Percentiles rank a stretch among this genome's conserved stretches.
These are phyloP conservation scores for Pezicula carpinea DNA, from an alignment of 2,329 filamentous ascomycete genomes.

Conservation along the genomic window DNA sequence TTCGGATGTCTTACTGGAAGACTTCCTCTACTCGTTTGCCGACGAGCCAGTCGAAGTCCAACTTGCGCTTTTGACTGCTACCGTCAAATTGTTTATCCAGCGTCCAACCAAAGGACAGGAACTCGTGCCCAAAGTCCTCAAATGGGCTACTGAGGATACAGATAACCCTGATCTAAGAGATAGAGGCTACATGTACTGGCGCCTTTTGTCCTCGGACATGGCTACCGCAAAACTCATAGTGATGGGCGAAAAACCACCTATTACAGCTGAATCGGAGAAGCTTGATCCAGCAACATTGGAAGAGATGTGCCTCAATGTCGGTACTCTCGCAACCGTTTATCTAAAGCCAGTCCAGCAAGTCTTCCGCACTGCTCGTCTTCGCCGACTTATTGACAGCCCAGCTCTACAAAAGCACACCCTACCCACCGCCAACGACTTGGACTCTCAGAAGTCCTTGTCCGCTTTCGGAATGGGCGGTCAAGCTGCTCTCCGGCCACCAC, in stretches of 20 bases:
- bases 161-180: constrained; percentile 96
- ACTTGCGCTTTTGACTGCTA: constrained; percentile 87
- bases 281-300: constrained; percentile 87
- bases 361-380: constrained; percentile 81
- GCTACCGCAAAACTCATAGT: constrained; percentile 80
- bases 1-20: constrained; percentile 86
- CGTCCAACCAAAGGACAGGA: constrained; percentile 91
- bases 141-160: constrained; percentile 99
- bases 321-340: constrained; percentile 94
- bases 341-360: constrained; percentile 97
- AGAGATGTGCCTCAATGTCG: constrained; percentile 95
- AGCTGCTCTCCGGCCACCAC: constrained; percentile 22
- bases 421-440: constrained; percentile 44
- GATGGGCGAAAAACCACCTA: constrained; percentile 95
- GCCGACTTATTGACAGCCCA: constrained; percentile 75
- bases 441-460: constrained; percentile 56
- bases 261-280: constrained; percentile 93
- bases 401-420: constrained; percentile 73
- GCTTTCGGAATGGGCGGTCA: constrained; percentile 46
- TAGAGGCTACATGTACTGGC: constrained; percentile 99
- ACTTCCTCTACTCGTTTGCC: constrained; percentile 89
- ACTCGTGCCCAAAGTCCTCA: constrained; percentile 88
- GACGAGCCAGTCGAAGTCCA: constrained; percentile 97
- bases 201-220: constrained; percentile 87
- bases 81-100: constrained; percentile 97